Evolutionary conservation across 495 filamentous ascomycete genomes (phyloP), one percentile per base, ranked within the genome.

Genomic region (Xylaria castorea): DNA sequence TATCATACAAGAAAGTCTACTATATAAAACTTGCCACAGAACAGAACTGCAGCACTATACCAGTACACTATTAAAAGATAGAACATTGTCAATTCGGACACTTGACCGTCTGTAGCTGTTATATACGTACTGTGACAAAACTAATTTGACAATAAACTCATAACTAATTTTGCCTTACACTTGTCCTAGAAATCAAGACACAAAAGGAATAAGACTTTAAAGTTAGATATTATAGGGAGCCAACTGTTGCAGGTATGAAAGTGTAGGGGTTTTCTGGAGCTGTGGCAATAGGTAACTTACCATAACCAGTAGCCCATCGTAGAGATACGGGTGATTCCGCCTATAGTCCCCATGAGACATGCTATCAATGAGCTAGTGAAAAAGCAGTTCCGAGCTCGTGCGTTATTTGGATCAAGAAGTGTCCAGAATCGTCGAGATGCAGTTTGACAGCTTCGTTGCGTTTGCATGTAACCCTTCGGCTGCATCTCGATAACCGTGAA

Each of bases 401-500:
- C 58, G 69, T 18, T 36, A 46, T 65, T 42, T 40, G 61, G n/a
- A 9, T 38, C 22, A 11, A 30, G 14, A 34, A 53, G 58, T 7
- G 12, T 25, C 60, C 36, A 34, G 48, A 48, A 50, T 53, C 7
- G 16, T 22, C 16, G 34, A 27, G 50, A 44, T 65, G 61, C 60
- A 55, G 50, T 53, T 65, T 65, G 60, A 44, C 48, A 65, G 16
- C 36, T 63, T 57, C 22, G 18, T 48, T 25, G 30, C 36, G 48
- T 44, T 55, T 65, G 60, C 44, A 64, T 62, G 48, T 48, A 42
- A 62, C 46, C 48, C 69, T 55, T 50, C 60, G 60, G 46, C 69
- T 71, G 69, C 69, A 71, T 65, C 61, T 71, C 61, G 69, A 71
- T 65, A 64, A 64, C 27, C 60, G 36, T 57, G 32, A 57, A 27